Base-by-base conservation (phyloP, 805 yeast genomes). In the Sugiyamaella marilandica region DNA sequence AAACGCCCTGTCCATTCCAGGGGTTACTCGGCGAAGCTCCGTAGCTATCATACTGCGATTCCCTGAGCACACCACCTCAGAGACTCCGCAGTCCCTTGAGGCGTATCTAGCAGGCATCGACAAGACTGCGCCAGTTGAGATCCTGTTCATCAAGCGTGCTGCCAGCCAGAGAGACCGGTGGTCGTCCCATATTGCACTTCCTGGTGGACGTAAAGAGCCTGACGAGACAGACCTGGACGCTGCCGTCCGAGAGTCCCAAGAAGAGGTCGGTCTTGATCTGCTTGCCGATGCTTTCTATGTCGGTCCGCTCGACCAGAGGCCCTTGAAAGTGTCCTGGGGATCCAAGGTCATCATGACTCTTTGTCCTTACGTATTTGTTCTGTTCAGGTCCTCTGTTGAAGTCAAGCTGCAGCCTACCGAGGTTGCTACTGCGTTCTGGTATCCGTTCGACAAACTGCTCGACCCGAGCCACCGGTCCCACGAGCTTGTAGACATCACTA, bases 101-200 rank as follows among this genome's bases (percentile, higher is more conserved):
- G 34, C 18, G 34, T 35, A 16, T 10, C 39, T 29, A 34, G 37
- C 29, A 14, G 36, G 21, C 29, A 32, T 31, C 13, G 44, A 39
- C 14, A n/a, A 21, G 14, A 33, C 33, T 5, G 56, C 50, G 9
- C 55, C 50, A n/a, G 58, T 66, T 5, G 71, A 71, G 47, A 52
- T 71, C 2, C 64, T 71, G 36, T 59, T 71, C 44, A 71, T 71
- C 49, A 70, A 69, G 47, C 64, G 75, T 8, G 61, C 73, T 2
- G 55, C 59, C 2, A 58, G 70, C n/a, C 58, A 54, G 10, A 56
- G 67, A 1, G 75, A 71, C 49, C 57, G 72, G 14, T 71, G 75
- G 75, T 69, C 74, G 7, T 71, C 71, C 13, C 74, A 71, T 53
- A 63, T 71, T 41, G 75, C 74, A 1, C 49, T 71, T 1, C 75